A percentile compares a stretch with the other conserved stretches of the same genome.
These are phyloP conservation scores for Harrya chromipes DNA, from an alignment of 768 basidiomycete genomes.

Conservation along the genomic window DNA sequence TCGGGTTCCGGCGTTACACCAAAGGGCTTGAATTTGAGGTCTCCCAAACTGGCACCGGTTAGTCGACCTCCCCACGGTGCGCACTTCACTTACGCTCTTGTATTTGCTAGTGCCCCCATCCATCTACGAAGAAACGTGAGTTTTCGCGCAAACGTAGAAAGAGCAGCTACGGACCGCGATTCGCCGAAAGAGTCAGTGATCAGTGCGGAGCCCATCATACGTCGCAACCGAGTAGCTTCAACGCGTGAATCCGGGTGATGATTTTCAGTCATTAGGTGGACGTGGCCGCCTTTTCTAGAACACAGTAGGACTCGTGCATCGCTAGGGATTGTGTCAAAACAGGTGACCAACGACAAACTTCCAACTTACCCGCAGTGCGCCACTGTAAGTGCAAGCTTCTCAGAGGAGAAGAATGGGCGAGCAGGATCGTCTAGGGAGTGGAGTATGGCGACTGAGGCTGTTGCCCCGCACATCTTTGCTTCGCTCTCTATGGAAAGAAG, in stretches of 20 bases:
- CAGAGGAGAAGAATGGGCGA: slow-evolving; percentile 79
- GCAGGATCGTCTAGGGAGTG: slow-evolving; percentile 83
- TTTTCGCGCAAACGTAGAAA: neutral
- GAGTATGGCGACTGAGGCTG: slow-evolving; percentile 87
- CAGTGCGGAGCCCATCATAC: slow-evolving; percentile 86
- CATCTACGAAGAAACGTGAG: slow-evolving; percentile 48
- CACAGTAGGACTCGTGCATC: slow-evolving; percentile 90
- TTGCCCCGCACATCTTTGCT: slow-evolving; percentile 80
- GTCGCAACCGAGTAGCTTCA: slow-evolving; percentile 79
- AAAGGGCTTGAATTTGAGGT: slow-evolving; percentile 83
- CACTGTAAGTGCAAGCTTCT: slow-evolving; percentile 75
- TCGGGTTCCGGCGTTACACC: slow-evolving; percentile 95
- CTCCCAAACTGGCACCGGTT: slow-evolving; percentile 62
- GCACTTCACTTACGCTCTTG: slow-evolving; percentile 61
- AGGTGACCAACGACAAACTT: neutral
- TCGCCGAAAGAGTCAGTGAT: slow-evolving; percentile 96
- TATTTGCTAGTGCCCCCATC: slow-evolving; percentile 95
- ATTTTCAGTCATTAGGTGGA: slow-evolving; percentile 86
- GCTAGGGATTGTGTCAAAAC: slow-evolving; percentile 38
- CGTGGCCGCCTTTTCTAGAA: slow-evolving; percentile 65
- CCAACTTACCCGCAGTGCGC: slow-evolving; percentile 83
- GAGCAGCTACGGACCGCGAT: slow-evolving; percentile 52
- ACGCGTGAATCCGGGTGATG: slow-evolving; percentile 93
- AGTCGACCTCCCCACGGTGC: neutral
- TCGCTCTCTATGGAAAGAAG: slow-evolving; percentile 64